Evolutionary conservation across 495 filamentous ascomycete genomes (phyloP), one percentile per base, ranked within the genome.

Genomic region (Elaphomyces granulatus): DNA sequence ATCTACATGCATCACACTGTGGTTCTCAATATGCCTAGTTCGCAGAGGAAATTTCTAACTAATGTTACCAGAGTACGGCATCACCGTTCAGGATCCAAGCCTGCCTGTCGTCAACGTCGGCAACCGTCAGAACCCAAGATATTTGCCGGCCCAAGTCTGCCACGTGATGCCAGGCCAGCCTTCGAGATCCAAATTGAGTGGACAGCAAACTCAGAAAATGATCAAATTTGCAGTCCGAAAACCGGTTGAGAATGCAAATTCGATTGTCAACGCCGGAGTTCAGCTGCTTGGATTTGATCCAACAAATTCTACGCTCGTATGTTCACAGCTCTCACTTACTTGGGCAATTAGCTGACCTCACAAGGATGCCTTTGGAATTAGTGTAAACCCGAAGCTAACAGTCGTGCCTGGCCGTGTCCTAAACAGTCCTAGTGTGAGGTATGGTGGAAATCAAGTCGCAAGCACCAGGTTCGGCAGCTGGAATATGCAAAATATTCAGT

Each of bases 101-200:
- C 3, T 56, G 73, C 81, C 82, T 0, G 61, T 86, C 8, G 54
- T 93, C 44, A 85, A 88, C 45, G 61, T 78, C 19, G 82, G 81
- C 0, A 75, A 51, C 10, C 40, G 18, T 0, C 45, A 56, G 0
- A 64, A 59, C 17, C 75, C 81, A 0, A 54, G 55, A 7, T 87
- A 78, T 44, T 46, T 81, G 37, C 74, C 81, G 1, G 58, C 71
- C 0, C 80, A 88, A 42, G 48, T 78, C 2, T 74, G 73, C 47
- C 45, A 44, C 1, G 64, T 87, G 3, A 41, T 76, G 2, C 66
- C 68, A 1, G 83, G 81, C 0, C 81, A 90, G 46, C 34, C 64
- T 4, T 54, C 73, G 36, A 63, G 64, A 44, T 53, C 61, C 2
- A 71, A 74, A 45, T 57, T 80, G 20, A 44, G 40, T 9, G 48